Evolutionary conservation across 176 grass and related monocot genomes (phyloP).

Genomic region (Elymus sibiricus): DNA sequence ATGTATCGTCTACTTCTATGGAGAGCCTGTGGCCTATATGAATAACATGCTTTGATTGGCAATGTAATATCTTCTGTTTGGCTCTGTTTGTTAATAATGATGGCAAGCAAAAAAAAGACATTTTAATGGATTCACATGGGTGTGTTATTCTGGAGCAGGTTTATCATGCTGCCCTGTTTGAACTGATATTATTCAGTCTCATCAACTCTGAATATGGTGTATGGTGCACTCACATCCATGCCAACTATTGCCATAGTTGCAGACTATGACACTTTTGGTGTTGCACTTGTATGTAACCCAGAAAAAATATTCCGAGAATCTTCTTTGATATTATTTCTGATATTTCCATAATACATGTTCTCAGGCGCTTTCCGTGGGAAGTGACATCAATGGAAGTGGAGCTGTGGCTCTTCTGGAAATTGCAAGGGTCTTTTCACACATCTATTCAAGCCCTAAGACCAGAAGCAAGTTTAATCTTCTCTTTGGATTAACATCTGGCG

Average conservation of each 20-base stretch:
- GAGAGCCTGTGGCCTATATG: background rate
- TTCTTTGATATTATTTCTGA: slow-evolving; percentile 20
- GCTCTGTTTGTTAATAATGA: background rate
- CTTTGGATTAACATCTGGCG: slow-evolving; percentile 93
- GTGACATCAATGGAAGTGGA: slow-evolving; percentile 94
- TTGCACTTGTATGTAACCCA: slow-evolving; percentile 67
- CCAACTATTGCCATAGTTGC: slow-evolving; percentile 96
- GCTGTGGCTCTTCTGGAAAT: slow-evolving; percentile 89
- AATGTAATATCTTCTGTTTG: background rate
- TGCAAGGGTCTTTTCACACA: slow-evolving; percentile 72
- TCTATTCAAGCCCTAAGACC: slow-evolving; percentile 92
- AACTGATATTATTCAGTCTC: too few relatives aligned
- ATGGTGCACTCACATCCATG: too few relatives aligned
- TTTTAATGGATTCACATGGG: background rate
- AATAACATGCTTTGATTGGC: background rate
- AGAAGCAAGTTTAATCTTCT: slow-evolving; percentile 95
- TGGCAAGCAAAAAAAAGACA: background rate
- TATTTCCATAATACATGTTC: slow-evolving; percentile 26
- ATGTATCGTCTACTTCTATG: background rate
- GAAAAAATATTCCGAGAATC: background rate
- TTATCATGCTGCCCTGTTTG: too few relatives aligned
- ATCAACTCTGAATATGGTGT: too few relatives aligned
- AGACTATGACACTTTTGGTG: slow-evolving; percentile 94
- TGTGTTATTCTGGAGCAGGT: background rate
- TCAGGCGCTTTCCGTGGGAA: slow-evolving; percentile 86